A percentile compares a stretch with the other conserved stretches of the same genome.
phyloP scores from a whole-genome alignment of 2,329 filamentous ascomycete genomes.

The Podosphaera xanthii region DNA sequence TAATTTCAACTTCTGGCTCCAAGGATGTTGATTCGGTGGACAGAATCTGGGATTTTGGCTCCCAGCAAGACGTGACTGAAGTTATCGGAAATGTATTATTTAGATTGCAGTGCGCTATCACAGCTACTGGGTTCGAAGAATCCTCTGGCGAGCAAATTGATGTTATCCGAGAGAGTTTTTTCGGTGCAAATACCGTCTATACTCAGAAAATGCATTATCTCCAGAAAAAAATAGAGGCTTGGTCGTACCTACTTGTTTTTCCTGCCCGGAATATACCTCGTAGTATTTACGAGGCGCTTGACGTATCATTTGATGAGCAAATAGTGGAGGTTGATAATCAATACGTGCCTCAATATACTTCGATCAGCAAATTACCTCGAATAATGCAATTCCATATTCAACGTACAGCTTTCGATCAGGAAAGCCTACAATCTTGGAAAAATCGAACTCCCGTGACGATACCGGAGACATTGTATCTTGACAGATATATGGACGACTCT shows the following conservation, averaged over 20 bases:
- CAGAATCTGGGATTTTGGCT: constrained; percentile 16
- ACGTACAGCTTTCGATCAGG: constrained; percentile 48
- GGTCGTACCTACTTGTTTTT: constrained; percentile 35
- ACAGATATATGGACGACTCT: constrained; percentile 56
- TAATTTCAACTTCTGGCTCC: constrained; percentile 13
- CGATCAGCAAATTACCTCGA: constrained; percentile 56
- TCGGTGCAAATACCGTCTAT: constrained; percentile 37
- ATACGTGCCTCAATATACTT: constrained; percentile 38
- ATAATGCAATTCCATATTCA: constrained; percentile 80
- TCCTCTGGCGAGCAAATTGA: constrained; percentile 58
- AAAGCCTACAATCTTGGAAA: constrained; percentile 37
- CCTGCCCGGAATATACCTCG: constrained; percentile 26
- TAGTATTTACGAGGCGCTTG: constrained; percentile 64
- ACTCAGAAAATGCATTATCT: constrained; percentile 27
- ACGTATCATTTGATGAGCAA: constrained; percentile 65
- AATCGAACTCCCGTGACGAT: constrained; percentile 58
- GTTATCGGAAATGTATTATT: constrained; percentile 85
- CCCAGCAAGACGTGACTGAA: constrained; percentile 85
- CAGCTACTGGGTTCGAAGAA: constrained; percentile 37
- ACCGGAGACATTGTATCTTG: constrained; percentile 63
- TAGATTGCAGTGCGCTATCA: constrained; percentile 74
- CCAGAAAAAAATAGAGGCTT: constrained; percentile 21
- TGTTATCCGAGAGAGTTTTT: constrained; percentile 48
- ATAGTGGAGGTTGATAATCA: constrained; percentile 43
- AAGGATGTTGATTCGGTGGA: constrained; percentile 13